Evolutionary conservation across 768 basidiomycete species (phyloP).

Genomic region (Leccinellum albellum): DNA sequence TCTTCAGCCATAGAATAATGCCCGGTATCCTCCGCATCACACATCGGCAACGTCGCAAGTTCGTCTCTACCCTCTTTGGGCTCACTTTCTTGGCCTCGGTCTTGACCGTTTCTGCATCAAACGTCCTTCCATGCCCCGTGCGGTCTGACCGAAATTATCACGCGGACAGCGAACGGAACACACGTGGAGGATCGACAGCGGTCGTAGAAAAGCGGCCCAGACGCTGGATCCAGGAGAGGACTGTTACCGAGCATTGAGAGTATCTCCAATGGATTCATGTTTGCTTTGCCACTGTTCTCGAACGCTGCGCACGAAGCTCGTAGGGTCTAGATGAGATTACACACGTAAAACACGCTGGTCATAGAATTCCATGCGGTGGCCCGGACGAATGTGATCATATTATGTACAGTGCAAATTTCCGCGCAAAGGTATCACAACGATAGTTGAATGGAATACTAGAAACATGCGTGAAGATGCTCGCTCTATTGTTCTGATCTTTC

Average conservation of each 20-base stretch:
- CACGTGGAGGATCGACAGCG: constrained; percentile 27
- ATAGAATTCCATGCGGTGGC: constrained; percentile 17
- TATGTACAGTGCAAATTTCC: constrained; percentile 29
- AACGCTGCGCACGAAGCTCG: neutral
- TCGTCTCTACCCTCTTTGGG: constrained; percentile 76
- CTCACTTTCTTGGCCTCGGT: constrained; percentile 77
- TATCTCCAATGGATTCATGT: constrained; percentile 1
- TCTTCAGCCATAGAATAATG: constrained; percentile 51
- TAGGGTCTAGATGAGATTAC: neutral
- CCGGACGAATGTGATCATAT: constrained; percentile 22
- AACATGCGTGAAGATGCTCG: constrained; percentile 14
- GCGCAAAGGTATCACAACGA: constrained; percentile 18
- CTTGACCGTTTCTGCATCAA: constrained; percentile 76
- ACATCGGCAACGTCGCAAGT: constrained; percentile 56
- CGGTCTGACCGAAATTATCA: constrained; percentile 54
- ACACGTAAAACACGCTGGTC: constrained; percentile 14
- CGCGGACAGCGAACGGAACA: constrained; percentile 46
- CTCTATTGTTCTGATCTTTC: constrained; percentile 14
- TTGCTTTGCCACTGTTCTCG: neutral
- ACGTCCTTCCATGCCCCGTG: constrained; percentile 78
- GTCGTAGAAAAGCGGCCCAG: constrained; percentile 62
- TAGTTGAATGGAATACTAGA: constrained; percentile 1
- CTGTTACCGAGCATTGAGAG: constrained; percentile 14
- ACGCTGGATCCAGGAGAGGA: constrained; percentile 80
- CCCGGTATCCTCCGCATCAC: constrained; percentile 57